A percentile compares a stretch with the other conserved stretches of the same genome.
Conservation (phyloP, 371 early-diverging fungal genomes). For the Rhizopus sp. region DNA sequence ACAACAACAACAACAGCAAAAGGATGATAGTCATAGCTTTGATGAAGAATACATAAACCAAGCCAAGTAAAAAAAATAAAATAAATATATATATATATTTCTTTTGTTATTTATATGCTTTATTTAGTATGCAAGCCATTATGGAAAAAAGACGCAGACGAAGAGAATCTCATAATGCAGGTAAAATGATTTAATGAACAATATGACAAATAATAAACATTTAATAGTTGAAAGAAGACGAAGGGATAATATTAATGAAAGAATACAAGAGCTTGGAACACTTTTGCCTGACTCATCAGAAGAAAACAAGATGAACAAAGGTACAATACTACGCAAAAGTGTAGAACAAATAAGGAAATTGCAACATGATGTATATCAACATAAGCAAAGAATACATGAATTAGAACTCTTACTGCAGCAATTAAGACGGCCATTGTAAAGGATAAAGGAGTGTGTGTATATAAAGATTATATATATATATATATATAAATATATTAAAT, state of each 20-base stretch:
- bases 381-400: constrained; percentile 67
- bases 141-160: constrained; percentile 89
- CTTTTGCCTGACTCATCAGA: constrained; percentile 75
- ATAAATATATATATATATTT: no score
- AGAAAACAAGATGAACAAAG: constrained; percentile 84
- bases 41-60: constrained; percentile 17
- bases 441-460: not conserved
- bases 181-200: constrained; percentile 29
- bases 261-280: constrained; percentile 88
- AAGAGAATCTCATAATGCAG: constrained; percentile 95
- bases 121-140: constrained; percentile 41
- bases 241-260: constrained; percentile 96
- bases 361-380: constrained; percentile 61
- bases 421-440: constrained; percentile 8
- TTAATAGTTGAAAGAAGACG: constrained; percentile 86
- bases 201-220: constrained; percentile 3
- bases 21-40: constrained; percentile 7
- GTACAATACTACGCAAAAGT: constrained; percentile 80
- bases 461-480: no score
- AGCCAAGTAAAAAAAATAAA: constrained; percentile 30
- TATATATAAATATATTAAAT: not conserved
- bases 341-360: constrained; percentile 88
- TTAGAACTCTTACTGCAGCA: constrained; percentile 55
- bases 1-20: constrained; percentile 3
- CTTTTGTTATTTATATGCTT: constrained; percentile 23